These are phyloP conservation scores for Hemerocallis citrina DNA, from an alignment of 106 monocot genomes.

Conservation along the genomic window DNA sequence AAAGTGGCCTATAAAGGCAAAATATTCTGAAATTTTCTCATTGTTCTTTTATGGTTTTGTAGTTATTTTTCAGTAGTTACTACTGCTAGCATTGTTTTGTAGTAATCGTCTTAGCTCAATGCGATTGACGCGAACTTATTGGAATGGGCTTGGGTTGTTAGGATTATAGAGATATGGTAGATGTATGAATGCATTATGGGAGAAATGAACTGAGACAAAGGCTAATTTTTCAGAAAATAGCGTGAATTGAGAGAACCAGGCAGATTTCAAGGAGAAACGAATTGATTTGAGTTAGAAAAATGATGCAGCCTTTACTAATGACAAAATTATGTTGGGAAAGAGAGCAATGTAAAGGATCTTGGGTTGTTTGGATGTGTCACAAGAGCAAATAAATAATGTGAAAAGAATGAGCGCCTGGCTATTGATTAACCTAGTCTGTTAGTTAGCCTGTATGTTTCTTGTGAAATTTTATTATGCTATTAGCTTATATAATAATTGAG, in stretches of 20 bases:
- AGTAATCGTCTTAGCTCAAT: not conserved
- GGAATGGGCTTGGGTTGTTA: not conserved
- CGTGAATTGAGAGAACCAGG: not conserved
- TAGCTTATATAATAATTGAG: no score
- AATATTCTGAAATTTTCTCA: not conserved
- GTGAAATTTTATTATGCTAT: no score
- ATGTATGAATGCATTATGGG: not conserved
- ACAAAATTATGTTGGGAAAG: no score
- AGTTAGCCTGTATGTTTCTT: no score
- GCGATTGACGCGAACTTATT: not conserved
- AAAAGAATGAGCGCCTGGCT: no score
- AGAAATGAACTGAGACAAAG: not conserved
- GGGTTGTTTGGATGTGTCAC: no score
- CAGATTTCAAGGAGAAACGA: not conserved
- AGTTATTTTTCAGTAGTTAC: not conserved
- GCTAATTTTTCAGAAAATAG: not conserved
- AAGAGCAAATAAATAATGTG: no score
- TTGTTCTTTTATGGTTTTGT: not conserved
- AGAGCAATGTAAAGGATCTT: not conserved
- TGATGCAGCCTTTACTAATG: no score
- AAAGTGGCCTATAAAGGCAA: no score
- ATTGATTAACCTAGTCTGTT: no score
- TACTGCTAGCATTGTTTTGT: not conserved
- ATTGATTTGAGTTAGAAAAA: no score
- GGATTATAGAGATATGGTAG: not conserved